Conservation (phyloP, 2,329 filamentous ascomycete species). For the Xylaria sp. region DNA sequence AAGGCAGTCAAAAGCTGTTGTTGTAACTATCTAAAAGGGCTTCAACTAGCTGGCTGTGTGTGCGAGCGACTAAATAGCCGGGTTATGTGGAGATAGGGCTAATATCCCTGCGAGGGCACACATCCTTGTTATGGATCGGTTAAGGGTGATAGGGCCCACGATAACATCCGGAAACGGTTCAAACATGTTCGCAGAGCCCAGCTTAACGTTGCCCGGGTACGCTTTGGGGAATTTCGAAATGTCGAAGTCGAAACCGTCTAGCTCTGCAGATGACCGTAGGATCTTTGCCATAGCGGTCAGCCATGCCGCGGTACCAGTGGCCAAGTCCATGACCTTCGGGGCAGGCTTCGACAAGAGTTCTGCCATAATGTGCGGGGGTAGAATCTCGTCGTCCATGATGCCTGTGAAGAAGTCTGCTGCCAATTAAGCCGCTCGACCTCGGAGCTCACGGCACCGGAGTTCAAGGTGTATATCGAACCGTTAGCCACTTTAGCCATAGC, state of each 20-base stretch:
- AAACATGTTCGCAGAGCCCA: slow-evolving; percentile 12
- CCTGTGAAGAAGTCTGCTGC: slow-evolving; percentile 15
- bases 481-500: slow-evolving; percentile 2
- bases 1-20: no score
- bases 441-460: slow-evolving; percentile 1
- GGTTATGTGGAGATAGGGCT: no score
- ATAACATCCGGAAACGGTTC: slow-evolving; percentile 21
- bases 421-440: slow-evolving; percentile 10
- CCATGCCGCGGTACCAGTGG: slow-evolving; percentile 21
- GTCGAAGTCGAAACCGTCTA: slow-evolving; percentile 22
- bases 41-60: no score
- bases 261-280: slow-evolving; percentile 14
- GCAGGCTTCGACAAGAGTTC: slow-evolving; percentile 5
- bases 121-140: no score
- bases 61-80: no score
- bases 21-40: no score
- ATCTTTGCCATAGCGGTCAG: slow-evolving; percentile 11
- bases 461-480: slow-evolving; percentile 13
- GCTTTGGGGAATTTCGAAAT: slow-evolving; percentile 16
- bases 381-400: slow-evolving; percentile 12
- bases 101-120: no score
- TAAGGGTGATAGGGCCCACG: no score
- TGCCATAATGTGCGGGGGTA: slow-evolving; percentile 6
- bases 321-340: slow-evolving; percentile 14
- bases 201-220: slow-evolving; percentile 9